Evolutionary conservation across 2,329 filamentous ascomycete species (phyloP), one percentile per base, ranked within the genome.

Genomic region (Xylogone sp.): DNA sequence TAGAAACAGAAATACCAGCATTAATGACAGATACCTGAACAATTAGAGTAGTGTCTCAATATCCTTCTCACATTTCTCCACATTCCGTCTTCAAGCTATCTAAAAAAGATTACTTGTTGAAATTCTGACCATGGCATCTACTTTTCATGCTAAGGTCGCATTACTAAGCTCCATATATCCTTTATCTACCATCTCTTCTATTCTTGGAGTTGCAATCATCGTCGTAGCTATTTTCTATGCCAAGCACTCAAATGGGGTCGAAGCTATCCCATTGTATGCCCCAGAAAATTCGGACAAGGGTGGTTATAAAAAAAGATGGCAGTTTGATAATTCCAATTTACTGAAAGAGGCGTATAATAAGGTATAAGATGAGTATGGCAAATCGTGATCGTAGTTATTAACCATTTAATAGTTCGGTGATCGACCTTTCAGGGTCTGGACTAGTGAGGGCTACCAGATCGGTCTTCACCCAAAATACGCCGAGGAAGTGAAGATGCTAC

Each of bases 401-500:
- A 34, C 43, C n/a, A 46, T 21, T 4, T 8, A n/a, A 46, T 18
- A 50, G 48, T 50, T 50, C 43, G 6, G 6, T 10, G 22, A 31
- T n/a, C 20, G 8, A 7, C 43, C 3, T 21, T 56, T 52, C 29
- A 9, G 52, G 34, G 12, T 58, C 12, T 58, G 54, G 54, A 58
- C 52, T 12, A 56, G 43, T 12, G 49, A 56, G 34, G 56, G 54
- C 9, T 43, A 49, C 31, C 52, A 56, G 20, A 13, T 56, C 43
- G 51, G 47, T 3, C 6, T 54, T 13, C 54, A 52, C n/a, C 43
- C 54, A 3, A 42, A 45, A n/a, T 56, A 46, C 43, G 44, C 53
- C 18, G 55, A 57, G 46, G 53, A 58, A 22, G 18, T 56, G 39
- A 56, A 56, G 45, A 53, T 54, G 53, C 27, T 54, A 21, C 53